Evolutionary conservation across 192 early-diverging fungal genomes (phyloP).

Genomic region (Linnemannia elongata): DNA sequence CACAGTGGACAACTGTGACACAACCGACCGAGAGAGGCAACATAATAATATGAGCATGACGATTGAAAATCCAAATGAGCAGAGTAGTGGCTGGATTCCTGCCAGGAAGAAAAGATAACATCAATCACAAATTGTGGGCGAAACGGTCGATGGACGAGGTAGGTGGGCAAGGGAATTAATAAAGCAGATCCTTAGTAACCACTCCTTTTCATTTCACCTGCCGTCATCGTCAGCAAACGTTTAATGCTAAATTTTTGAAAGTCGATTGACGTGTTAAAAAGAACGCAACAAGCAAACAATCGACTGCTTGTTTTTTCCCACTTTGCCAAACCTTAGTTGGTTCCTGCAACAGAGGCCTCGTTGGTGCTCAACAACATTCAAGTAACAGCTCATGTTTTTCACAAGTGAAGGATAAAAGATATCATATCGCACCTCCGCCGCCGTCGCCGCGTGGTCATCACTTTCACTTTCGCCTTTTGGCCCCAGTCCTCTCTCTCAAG

Average conservation of each 20-base stretch:
- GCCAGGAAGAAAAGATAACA: not conserved
- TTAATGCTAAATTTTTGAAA: not conserved
- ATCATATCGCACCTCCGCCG: not conserved
- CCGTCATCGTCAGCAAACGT: not conserved
- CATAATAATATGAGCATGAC: not conserved
- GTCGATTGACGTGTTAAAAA: not conserved
- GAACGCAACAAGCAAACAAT: not conserved
- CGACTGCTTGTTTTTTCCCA: not conserved
- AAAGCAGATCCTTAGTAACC: not conserved
- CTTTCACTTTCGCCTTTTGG: slow-evolving; percentile 1
- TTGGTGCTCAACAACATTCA: not conserved
- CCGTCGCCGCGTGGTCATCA: not conserved
- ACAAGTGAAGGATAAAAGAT: not conserved
- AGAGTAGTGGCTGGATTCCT: not conserved
- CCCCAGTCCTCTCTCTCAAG: not conserved
- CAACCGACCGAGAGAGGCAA: not conserved
- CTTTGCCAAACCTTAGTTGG: no score
- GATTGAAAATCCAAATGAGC: not conserved
- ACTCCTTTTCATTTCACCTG: no score
- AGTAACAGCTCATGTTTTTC: not conserved
- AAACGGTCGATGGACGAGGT: not conserved
- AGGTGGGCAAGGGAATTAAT: not conserved
- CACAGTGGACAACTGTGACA: not conserved
- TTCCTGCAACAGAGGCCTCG: not conserved
- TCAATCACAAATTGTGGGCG: not conserved